phyloP scores from a whole-genome alignment of 371 early-diverging fungal species.

The Haplosporangium sp. region DNA sequence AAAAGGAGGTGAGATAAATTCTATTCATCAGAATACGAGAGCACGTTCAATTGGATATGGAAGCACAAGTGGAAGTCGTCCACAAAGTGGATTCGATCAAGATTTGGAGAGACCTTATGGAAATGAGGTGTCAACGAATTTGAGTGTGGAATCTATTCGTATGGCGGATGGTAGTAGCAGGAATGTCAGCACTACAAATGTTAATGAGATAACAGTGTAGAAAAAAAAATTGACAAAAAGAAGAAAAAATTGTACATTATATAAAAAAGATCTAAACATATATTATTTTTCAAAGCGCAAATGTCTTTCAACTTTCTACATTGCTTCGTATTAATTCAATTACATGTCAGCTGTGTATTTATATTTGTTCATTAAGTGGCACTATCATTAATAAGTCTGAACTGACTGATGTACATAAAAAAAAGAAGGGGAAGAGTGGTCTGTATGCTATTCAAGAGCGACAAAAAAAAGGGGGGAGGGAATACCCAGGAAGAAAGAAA shows the following conservation, averaged over 20 bases:
- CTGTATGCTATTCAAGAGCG: too few relatives aligned
- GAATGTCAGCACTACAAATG: conserved; percentile 23
- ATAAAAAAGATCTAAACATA: neutral
- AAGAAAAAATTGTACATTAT: neutral
- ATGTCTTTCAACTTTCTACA: neutral
- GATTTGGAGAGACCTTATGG: conserved; percentile 5
- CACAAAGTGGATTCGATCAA: conserved; percentile 22
- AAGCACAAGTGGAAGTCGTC: conserved; percentile 8
- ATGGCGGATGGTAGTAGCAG: conserved; percentile 30
- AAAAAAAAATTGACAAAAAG: neutral
- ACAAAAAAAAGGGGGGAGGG: neutral
- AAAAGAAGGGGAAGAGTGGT: too few relatives aligned
- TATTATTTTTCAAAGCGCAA: neutral
- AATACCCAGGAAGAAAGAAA: too few relatives aligned
- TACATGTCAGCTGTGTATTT: too few relatives aligned
- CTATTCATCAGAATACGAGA: neutral
- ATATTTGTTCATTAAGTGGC: too few relatives aligned
- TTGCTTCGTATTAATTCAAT: too few relatives aligned
- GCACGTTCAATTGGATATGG: conserved; percentile 10
- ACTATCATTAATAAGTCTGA: too few relatives aligned
- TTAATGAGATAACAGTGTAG: conserved; percentile 23
- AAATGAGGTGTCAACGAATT: neutral
- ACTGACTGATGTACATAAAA: too few relatives aligned
- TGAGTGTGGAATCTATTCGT: conserved; percentile 13
- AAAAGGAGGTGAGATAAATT: neutral